These are phyloP conservation scores for Coniochaeta sp. DNA, from an alignment of 2,329 filamentous ascomycete species.

Conservation along the genomic window DNA sequence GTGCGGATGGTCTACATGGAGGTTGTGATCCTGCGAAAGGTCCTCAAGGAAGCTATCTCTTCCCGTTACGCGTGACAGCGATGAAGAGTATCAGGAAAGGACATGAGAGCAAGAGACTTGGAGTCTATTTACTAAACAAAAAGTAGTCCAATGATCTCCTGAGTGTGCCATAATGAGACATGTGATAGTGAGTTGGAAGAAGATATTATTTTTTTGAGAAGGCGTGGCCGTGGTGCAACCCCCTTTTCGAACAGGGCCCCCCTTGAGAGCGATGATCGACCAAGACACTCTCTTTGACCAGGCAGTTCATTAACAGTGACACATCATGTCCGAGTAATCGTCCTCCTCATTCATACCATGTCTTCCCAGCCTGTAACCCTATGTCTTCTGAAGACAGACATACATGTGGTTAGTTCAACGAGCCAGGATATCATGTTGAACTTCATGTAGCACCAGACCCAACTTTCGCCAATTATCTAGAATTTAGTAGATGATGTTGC, in stretches of 20 bases:
- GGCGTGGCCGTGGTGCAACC: no score
- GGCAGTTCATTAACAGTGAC: not conserved
- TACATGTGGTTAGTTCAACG: not conserved
- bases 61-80: no score
- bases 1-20: not conserved
- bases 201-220: no score
- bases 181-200: no score
- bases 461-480: not conserved
- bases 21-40: not conserved
- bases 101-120: no score
- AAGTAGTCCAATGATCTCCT: no score
- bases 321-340: not conserved
- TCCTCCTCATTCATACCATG: not conserved
- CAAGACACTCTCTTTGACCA: not conserved
- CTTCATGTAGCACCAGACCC: not conserved
- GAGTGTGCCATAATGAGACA: no score
- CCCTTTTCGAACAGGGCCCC: no score
- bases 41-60: not conserved
- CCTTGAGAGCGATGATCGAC: not conserved
- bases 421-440: not conserved
- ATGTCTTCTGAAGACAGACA: not conserved
- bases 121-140: no score
- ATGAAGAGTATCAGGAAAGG: no score
- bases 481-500: not conserved
- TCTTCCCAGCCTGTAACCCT: not conserved